Evolutionary conservation across 2,329 filamentous ascomycete genomes (phyloP), one percentile per base, ranked within the genome.

Genomic region (Ophiostoma ips): DNA sequence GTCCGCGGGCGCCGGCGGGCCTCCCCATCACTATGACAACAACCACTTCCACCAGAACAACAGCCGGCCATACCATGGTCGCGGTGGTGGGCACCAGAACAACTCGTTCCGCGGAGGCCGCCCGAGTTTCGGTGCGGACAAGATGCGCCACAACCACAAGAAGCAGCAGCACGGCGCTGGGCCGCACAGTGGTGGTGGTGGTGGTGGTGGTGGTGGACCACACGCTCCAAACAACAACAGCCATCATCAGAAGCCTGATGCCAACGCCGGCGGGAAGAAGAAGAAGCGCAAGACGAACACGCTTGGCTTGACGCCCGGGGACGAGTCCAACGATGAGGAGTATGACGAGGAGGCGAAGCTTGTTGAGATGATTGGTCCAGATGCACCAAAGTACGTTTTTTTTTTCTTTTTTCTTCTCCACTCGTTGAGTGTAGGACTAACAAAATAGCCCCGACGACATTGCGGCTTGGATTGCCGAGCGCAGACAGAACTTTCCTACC

Each of bases 401-500:
- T 30, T 31, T 18, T 19, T 28, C 12, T 48, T 44, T 35, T 54
- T 34, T 33, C 49, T 13, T 43, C 35, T 21, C 34, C 34, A 3
- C 13, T 41, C 30, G 15, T 19, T 51, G 40, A 18, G 24, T 30
- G 2, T 15, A 18, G 7, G n/a, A 58, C 49, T 52, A 47, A 56
- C 52, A 35, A 9, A 2, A 30, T 50, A 79, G 74, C 51, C 69
- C 76, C 15, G 76, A 77, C 52, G 88, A 95, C 60, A 73, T 95
- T 50, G 75, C 79, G 21, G 77, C 79, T 7, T 96, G 87, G 79
- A 78, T 94, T 55, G 79, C 79, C 46, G 87, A 95, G 63, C 79
- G 90, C 52, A 83, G 75, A 61, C 83, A 79, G 56, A 81, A 83
- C 48, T 96, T 78, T 62, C 90, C 90, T 2, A 95, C 89, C 2